Base-by-base conservation (phyloP, 176 grass and related monocot species). In the Oropetium thomaeum region DNA sequence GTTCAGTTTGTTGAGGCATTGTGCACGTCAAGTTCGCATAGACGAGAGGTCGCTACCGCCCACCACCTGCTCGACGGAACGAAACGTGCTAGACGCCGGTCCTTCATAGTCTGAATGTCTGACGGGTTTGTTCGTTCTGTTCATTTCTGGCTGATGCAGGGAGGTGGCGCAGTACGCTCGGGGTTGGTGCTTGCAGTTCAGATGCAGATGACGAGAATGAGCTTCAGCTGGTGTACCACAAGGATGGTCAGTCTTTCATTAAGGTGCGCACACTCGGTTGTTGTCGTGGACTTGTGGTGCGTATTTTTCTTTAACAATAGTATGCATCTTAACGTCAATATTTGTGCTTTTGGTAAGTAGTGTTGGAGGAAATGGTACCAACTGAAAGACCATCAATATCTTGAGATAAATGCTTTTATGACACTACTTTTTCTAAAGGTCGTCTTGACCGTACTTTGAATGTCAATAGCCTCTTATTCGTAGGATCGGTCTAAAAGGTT, bases 201-300 rank as follows among this genome's bases (percentile, higher is more conserved):
- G 73, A 76, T 47, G 41, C 19, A 31, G 40, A 28, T 19, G 73
- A 75, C 19, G 39, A 75, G 40, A 61, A 44, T 26, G 73, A 75
- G 19, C 73, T 75, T 75, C 73, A 62, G 57, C 57, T 75, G 40
- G 58, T 75, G 40, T 75, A 75, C 57, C 17, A 27, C 27, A 75
- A 40, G 57, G 17, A 75, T 47, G 57, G 39, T 0, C 27, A 33
- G 40, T 62, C 58, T 23, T 62, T 11, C 11, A 45, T 75, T 33
- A 75, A 75, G 73, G 58, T 62, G 17, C 17, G 32, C 58, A 33
- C 42, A 45, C 1, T 17, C 25, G 13, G 14, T 45, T 44, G 1
- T 44, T 16, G 40, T 1, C 0, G 0, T 8, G 7, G n/a, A n/a
- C n/a, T n/a, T n/a, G n/a, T n/a, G n/a, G n/a, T n/a, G n/a, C n/a